Conservation (phyloP, 305 asterid genomes). For the Fraxinus albicans region DNA sequence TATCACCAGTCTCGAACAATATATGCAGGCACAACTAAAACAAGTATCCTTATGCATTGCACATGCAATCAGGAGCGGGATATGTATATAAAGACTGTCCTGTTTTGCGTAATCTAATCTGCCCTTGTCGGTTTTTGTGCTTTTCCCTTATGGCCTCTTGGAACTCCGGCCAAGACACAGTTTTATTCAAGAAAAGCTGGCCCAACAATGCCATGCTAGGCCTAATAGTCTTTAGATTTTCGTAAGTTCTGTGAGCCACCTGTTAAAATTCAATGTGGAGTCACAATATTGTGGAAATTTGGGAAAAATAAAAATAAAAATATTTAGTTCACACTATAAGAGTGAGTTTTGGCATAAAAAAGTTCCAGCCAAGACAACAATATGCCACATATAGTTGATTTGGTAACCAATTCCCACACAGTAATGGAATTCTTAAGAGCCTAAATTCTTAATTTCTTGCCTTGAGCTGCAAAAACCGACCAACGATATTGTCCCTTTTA, state of each 20-base stretch:
- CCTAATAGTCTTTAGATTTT: constrained; percentile 77
- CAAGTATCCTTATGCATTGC: constrained; percentile 38
- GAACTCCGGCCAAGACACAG: constrained; percentile 69
- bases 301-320: neutral
- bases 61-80: constrained; percentile 98
- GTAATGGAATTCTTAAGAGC: neutral
- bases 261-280: constrained; percentile 1
- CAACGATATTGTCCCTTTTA: neutral
- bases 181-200: constrained; percentile 85
- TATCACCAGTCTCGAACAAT: constrained; percentile 14
- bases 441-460: neutral
- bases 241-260: constrained; percentile 68
- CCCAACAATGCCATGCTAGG: constrained; percentile 90
- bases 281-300: neutral
- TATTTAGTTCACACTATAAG: neutral
- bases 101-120: constrained; percentile 58
- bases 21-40: neutral
- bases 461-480: neutral
- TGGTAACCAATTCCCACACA: neutral
- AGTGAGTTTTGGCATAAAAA: neutral
- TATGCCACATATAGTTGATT: neutral
- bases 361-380: neutral
- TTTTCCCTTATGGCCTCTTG: constrained; percentile 64
- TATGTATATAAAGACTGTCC: constrained; percentile 82
- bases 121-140: constrained; percentile 75